Evolutionary conservation across 345 rosid genomes (phyloP).

Genomic region (Gossypium herbaceum): DNA sequence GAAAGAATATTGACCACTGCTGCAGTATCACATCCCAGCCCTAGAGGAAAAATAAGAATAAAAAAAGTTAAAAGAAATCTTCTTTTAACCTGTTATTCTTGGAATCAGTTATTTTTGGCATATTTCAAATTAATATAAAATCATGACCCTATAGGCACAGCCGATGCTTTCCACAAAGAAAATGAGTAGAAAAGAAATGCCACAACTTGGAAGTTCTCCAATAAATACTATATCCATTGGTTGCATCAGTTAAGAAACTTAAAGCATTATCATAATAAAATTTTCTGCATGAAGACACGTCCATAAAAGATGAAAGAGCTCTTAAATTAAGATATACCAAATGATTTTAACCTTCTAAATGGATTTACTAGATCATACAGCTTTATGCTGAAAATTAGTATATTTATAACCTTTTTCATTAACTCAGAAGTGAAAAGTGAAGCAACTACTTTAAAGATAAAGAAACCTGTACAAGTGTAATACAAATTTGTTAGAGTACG

Average conservation of each 20-base stretch:
- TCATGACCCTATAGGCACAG: background rate
- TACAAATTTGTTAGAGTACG: no score
- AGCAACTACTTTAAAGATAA: no score
- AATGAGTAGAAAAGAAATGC: background rate
- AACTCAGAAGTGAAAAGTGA: no score
- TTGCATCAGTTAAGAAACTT: background rate
- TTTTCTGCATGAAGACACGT: no score
- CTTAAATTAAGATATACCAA: background rate
- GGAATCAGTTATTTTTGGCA: background rate
- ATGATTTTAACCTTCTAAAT: background rate
- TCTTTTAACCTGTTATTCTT: background rate
- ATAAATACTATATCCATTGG: no score
- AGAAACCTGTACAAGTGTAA: no score
- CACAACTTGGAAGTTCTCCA: background rate
- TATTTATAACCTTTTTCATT: no score
- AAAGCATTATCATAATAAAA: background rate
- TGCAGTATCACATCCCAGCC: conserved; percentile 54
- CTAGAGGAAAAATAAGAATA: conserved; percentile 16
- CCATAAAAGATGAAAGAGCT: background rate
- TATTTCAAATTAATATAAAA: background rate
- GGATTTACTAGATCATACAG: background rate
- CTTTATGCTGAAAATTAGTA: background rate
- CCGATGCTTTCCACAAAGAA: background rate
- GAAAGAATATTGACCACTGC: conserved; percentile 55
- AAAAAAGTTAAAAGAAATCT: background rate